Base-by-base conservation (phyloP, 345 rosid genomes). In the Raphanus raphanistrum region DNA sequence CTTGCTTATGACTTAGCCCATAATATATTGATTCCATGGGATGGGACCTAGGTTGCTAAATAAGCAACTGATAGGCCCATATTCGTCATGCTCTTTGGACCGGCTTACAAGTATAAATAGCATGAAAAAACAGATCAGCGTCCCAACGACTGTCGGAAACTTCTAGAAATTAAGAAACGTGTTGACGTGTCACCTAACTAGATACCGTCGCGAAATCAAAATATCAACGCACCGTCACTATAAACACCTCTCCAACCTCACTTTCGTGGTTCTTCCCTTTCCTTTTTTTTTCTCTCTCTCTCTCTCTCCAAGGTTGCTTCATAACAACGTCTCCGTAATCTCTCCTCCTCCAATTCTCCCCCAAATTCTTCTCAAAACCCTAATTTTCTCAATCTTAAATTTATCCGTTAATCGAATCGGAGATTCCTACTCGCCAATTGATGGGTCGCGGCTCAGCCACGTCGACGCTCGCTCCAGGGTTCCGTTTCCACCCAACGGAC, bases 401-500 rank as follows among this genome's bases (percentile, higher is more conserved):
- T 48, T 9, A 48, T 15, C 55, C 2, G 4, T 41, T 8, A 41
- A 41, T n/a, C 17, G 55, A 48, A 48, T 48, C 55, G 17, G 8
- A 28, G 4, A 28, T 28, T 41, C n/a, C 50, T 27, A 68, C 63
- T 62, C 41, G n/a, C 28, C 59, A 31, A 76, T 67, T 61, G 71
- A 90, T 94, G 97, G 90, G 84, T 60, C 87, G 90, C 66, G 84
- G 68, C 72, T 79, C 90, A 31, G 78, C 86, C 28, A 71, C 87
- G 63, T 90, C 88, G 21, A 21, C 21, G 27, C 86, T 92, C 1
- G 97, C 96, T 74, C 99, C 98, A 8, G 99, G 99, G 31, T 95
- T 95, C 76, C 90, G 98, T 27, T 92, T 92, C 79, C 98, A 90
- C 80, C 99, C 99, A 0, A 95, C 98, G 17, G 99, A 95, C 32